Evolutionary conservation across 2,329 filamentous ascomycete species (phyloP), one percentile per base, ranked within the genome.

Genomic region (Cladosporium colombiae): DNA sequence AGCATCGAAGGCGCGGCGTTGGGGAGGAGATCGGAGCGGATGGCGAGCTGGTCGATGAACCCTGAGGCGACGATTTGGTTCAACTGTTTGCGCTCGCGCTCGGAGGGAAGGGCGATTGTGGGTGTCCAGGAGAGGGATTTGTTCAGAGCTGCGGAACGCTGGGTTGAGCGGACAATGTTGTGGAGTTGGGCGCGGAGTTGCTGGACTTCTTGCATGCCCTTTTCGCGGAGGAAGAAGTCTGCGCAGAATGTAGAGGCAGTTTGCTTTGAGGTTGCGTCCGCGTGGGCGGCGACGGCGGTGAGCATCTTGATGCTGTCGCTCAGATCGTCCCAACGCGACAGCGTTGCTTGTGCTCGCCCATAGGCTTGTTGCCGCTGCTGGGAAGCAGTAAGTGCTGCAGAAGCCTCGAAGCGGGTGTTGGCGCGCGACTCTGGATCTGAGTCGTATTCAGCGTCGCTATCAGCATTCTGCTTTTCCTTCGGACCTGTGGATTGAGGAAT

Each of bases 1-100:
- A 83, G 79, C 62, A 67, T 56, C 68, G 89, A 88, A 0, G 89
- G 88, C 0, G 91, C 91, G 14, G 84, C 85, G 0, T 68, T 65
- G 2, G 53, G 68, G 11, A 92, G 85, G n/a, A 92, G 82, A 77
- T 99, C 94, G 4, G 91, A 92, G 67, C 95, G 91, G 71, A 98
- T 93, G 55, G 95, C 95, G 49, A 99, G 86, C 71, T 97, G 91
- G 78, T 99, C 95, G 73, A 98, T 88, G 80, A 97, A 98, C 0
- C 94, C 95, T 0, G 92, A 90, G 0, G 94, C 92, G 25, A 92
- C 88, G 80, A 98, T 96, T 75, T 97, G 92, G 77, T 96, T 96
- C 31, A 99, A 82, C 0, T 92, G 88, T 56, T 89, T 88, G 31
- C 96, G 82, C 74, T 77, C 89, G 70, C 88, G 90, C 7, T 88